Base-by-base conservation (phyloP, 305 asterid species). In the Andrographis paniculata region DNA sequence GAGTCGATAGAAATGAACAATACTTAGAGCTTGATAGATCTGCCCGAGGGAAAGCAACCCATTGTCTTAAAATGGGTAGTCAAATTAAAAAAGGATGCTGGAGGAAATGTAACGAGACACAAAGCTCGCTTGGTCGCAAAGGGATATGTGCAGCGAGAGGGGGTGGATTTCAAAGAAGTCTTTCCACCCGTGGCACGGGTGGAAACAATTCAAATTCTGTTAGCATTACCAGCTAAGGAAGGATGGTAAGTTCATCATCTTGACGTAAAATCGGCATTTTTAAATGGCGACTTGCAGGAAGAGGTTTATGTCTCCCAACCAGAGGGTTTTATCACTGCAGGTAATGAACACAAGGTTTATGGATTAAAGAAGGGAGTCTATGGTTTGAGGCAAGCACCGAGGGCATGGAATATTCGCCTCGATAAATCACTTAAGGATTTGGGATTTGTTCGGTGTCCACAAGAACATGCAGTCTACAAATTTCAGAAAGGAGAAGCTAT, bases 271-370 rank as follows among this genome's bases (percentile, higher is more conserved):
- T 41, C 45, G 1, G 45, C 20, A 12, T 41, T 41, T 13, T 14
- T 41, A 20, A 41, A 41, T 20, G 45, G 45, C 0, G 45, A 15
- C 20, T 20, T 41, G 20, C 4, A 41, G 20, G 45, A 41, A 1
- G 45, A 41, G 6, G 45, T 41, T 6, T 40, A 40, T 18, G 45
- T 40, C 3, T 14, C 7, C 10, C 45, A 40, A 18, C 45, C 45
- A 6, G 19, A 16, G 14, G 45, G 45, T 2, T 40, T 40, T n/a
- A 18, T 10, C 16, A n/a, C 14, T 5, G 14, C 14, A 16, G 45
- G 45, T 5, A 40, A 40, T 14, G 45, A 40, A 17, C 45, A 40
- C 45, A 10, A 9, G 45, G 45, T 40, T 14, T 18, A 24, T 40
- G 17, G 19, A 17, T 18, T 40, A 10, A 14, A 18, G 7, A 40